Percentiles rank a stretch among this genome's conserved stretches.
These are phyloP conservation scores for Daldinia caldariorum DNA, from an alignment of 495 filamentous ascomycete genomes.

Conservation along the genomic window DNA sequence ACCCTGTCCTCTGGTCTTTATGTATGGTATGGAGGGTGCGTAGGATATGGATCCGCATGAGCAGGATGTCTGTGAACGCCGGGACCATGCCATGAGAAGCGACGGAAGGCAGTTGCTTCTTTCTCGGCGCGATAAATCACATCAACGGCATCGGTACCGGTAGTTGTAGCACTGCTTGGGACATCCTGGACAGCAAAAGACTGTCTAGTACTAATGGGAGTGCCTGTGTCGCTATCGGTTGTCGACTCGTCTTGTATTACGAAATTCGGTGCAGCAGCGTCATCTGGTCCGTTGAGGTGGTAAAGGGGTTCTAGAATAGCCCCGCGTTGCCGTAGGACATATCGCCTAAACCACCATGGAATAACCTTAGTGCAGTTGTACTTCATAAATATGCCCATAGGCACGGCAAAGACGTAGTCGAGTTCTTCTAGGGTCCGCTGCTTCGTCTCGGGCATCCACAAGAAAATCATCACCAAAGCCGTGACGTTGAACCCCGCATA, in stretches of 20 bases:
- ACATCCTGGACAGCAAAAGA: slow-evolving; percentile 2
- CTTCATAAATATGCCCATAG: slow-evolving; percentile 58
- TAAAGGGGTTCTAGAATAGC: slow-evolving; percentile 57
- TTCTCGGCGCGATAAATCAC: slow-evolving; percentile 22
- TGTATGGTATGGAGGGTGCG: background rate
- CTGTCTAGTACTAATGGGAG: slow-evolving; percentile 19
- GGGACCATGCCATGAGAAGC: slow-evolving; percentile 30
- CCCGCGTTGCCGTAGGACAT: slow-evolving; percentile 57
- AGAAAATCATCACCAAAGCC: slow-evolving; percentile 75
- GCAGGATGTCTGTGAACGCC: slow-evolving; percentile 22
- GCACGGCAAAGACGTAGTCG: slow-evolving; percentile 66
- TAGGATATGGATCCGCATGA: slow-evolving; percentile 16
- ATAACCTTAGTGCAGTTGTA: slow-evolving; percentile 59
- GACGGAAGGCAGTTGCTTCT: slow-evolving; percentile 23
- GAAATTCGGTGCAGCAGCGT: slow-evolving; percentile 6
- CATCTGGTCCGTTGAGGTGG: slow-evolving; percentile 42
- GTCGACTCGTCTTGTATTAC: slow-evolving; percentile 3
- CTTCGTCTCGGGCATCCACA: slow-evolving; percentile 83
- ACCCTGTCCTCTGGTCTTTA: background rate
- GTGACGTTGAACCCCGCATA: slow-evolving; percentile 75
- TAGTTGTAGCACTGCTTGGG: slow-evolving; percentile 17
- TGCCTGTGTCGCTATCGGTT: slow-evolving; percentile 16
- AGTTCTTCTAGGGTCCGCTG: slow-evolving; percentile 77
- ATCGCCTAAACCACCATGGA: slow-evolving; percentile 65
- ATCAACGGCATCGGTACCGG: slow-evolving; percentile 24